phyloP scores from a whole-genome alignment of 108 stramenopile genomes.

The Pseudonitzschia multistriata region DNA sequence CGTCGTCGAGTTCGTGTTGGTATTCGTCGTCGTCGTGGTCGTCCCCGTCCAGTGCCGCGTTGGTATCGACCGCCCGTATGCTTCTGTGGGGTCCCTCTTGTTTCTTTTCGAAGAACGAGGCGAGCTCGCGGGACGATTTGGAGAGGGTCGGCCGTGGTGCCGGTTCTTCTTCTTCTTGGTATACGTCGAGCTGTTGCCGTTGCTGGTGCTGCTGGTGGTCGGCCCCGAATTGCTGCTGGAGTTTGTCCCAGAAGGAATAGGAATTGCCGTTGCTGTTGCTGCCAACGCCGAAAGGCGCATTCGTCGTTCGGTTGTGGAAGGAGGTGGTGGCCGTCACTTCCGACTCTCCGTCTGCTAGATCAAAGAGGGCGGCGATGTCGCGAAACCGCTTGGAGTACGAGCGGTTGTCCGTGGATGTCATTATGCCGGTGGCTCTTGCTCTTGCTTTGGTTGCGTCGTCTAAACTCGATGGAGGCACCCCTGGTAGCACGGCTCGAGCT shows the following conservation, averaged over 20 bases:
- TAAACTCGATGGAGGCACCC: background rate
- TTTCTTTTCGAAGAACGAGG: background rate
- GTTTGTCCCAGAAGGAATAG: background rate
- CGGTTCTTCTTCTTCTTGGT: background rate
- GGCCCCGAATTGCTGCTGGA: conserved; percentile 1
- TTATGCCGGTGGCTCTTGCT: background rate
- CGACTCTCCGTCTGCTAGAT: background rate
- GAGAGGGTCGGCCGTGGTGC: background rate
- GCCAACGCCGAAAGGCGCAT: background rate
- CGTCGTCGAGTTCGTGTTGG: background rate
- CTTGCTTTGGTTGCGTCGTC: too few relatives aligned
- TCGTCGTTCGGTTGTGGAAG: background rate
- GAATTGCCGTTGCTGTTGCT: background rate
- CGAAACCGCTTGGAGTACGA: conserved; percentile 5
- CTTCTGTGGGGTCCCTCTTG: background rate
- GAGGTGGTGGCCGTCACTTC: conserved; percentile 1
- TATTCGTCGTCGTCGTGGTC: background rate
- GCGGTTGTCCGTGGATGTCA: background rate
- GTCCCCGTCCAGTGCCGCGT: background rate
- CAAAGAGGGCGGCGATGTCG: background rate
- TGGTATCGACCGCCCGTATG: too few relatives aligned
- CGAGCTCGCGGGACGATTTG: too few relatives aligned
- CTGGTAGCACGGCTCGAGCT: background rate
- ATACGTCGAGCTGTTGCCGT: background rate
- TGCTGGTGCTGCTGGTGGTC: background rate